Percentiles rank a stretch among this genome's conserved stretches.
phyloP scores from a whole-genome alignment of 768 basidiomycete species.

The Pholiota microspora region DNA sequence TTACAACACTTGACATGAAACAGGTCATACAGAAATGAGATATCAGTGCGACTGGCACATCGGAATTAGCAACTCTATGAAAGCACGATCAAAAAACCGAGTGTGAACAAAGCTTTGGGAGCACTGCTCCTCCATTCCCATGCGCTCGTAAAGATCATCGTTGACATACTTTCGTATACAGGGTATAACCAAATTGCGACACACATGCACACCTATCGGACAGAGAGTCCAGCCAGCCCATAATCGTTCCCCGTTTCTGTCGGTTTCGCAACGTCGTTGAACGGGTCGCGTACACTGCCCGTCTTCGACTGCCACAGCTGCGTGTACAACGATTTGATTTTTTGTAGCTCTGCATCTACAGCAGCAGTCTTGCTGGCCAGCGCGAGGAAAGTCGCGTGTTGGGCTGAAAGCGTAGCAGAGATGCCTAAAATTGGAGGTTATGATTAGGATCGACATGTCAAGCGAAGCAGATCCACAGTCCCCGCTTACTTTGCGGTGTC shows the following conservation, averaged over 20 bases:
- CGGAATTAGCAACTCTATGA: background rate
- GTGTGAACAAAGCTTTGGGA: background rate
- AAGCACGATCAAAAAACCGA: slow-evolving; percentile 2
- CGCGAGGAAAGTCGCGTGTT: slow-evolving; percentile 73
- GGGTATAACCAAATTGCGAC: slow-evolving; percentile 3
- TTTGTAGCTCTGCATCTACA: slow-evolving; percentile 71
- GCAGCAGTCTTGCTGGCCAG: slow-evolving; percentile 76
- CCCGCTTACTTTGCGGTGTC: slow-evolving; percentile 68
- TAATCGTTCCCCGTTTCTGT: slow-evolving; percentile 35
- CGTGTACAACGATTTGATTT: slow-evolving; percentile 71
- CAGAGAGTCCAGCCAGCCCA: slow-evolving; percentile 41
- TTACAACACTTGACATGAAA: background rate
- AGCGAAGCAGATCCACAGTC: slow-evolving; percentile 3
- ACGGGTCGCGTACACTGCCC: slow-evolving; percentile 83
- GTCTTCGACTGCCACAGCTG: slow-evolving; percentile 79
- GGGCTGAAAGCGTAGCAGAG: slow-evolving; percentile 73
- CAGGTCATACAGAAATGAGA: background rate
- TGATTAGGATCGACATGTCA: slow-evolving; percentile 8
- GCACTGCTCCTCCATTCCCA: slow-evolving; percentile 9
- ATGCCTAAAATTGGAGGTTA: slow-evolving; percentile 46
- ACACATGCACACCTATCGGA: slow-evolving; percentile 26
- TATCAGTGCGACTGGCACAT: background rate
- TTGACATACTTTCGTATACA: background rate
- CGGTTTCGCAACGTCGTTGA: slow-evolving; percentile 46
- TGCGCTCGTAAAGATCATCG: background rate